Base-by-base conservation (phyloP, 208 protist species). In the Acanthamoeba sp. region DNA sequence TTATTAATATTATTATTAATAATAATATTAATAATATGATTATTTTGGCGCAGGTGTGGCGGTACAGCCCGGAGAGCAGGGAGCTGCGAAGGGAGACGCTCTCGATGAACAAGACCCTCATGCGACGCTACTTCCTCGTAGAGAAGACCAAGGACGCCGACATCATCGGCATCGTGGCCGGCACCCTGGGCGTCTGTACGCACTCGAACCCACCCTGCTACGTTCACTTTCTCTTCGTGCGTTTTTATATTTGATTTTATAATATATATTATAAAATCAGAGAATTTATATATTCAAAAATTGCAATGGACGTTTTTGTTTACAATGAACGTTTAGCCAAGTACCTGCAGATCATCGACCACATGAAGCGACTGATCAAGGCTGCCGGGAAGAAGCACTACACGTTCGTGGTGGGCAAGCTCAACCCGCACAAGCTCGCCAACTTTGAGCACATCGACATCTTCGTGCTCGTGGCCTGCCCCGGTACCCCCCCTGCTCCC, bases 351-450 rank as follows among this genome's bases (percentile, higher is more conserved):
- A 93, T 95, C 4, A 95, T 96, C 2, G 95, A 96, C 59, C 29
- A 64, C 34, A 48, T 97, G 57, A 97, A 97, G 36, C 59, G 85
- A 64, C 52, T 95, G 48, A 96, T 97, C 45, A 88, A 93, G 6
- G 48, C n/a, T 2, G 76, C 76, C 24, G 96, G 95, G 32, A 97
- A 97, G 94, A 95, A 96, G 64, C 40, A 66, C 32, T 97, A 97
- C 94, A 95, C 94, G 12, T 95, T 97, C 45, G 93, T 97, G 2
- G 93, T 97, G 48, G 96, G 96, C 34, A 97, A 96, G 93, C 69
- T 97, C 24, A 97, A 97, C 92, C 93, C 95, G 27, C 64, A 95
- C 32, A 97, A 97, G 92, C 59, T 97, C 24, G 97, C 96, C 22
- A 97, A 97, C 87, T 97, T 97, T 78, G 84, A 71, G 94, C 64